Base-by-base conservation (phyloP, 768 basidiomycete genomes). In the Termitomyces sp. region DNA sequence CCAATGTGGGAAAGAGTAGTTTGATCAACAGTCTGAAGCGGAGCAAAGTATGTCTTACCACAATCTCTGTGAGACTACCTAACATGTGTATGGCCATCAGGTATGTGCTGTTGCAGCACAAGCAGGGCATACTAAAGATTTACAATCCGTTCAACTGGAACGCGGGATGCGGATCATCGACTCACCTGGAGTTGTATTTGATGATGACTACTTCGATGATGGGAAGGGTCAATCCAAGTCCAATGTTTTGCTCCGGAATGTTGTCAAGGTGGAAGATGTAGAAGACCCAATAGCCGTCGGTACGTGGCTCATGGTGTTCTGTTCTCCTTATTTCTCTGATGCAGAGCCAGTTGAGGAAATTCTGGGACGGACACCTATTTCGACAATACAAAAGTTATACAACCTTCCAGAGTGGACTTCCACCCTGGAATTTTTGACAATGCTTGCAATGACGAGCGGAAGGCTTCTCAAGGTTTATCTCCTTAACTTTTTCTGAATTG, bases 101-200 rank as follows among this genome's bases (percentile, higher is more conserved):
- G 93, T 83, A n/a, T 99, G 96, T 65, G 86, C 88, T 2, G 94
- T 98, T 6, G 96, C 95, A 14, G 91, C 95, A 10, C 93, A 94
- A 65, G 88, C 97, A 0, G 96, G 96, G 3, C 93, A 94, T 66
- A 98, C 96, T 7, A 90, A 91, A 58, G 90, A 92, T 30, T 76
- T 97, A 18, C 95, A 99, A 72, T 91, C 90, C 7, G 75, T 98
- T 6, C 92, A 92, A 61, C 79, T 99, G 4, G 96, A 98, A 70
- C 90, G 94, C 45, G 94, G 94, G 0, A 80, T 99, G 66, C 85
- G 88, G 56, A 87, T 98, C 36, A 80, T 98, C 6, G 97, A 98
- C 72, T 98, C 94, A 38, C 96, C 97, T 0, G 97, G 96, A 60
- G 94, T 98, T n/a, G 90, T 99, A 2, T 92, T 97, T 63, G 92